phyloP scores from a whole-genome alignment of 2,329 filamentous ascomycete genomes.

The Xylariaceae sp. region DNA sequence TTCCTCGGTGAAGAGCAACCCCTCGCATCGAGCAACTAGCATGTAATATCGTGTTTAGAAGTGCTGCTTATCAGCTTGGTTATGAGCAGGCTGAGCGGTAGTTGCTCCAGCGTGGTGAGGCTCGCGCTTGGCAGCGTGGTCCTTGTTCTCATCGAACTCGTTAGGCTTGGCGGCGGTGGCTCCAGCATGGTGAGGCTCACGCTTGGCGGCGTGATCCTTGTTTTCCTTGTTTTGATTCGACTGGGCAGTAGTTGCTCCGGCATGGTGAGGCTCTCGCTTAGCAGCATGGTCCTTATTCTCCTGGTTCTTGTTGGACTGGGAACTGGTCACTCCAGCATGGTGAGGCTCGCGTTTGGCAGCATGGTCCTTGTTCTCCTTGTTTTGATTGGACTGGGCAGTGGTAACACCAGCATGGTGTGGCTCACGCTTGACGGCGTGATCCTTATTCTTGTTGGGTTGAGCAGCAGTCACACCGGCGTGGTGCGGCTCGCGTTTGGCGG shows the following conservation, averaged over 20 bases:
- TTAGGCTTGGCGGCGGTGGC: not conserved
- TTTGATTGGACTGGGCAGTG: not conserved
- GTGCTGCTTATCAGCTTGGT: too few species aligned
- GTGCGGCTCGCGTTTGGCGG: slow-evolving; percentile 9
- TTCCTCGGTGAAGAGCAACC: too few species aligned
- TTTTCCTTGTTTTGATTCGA: not conserved
- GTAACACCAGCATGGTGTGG: slow-evolving; percentile 18
- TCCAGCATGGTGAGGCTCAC: slow-evolving; percentile 1
- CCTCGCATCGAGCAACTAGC: too few species aligned
- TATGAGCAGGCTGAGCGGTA: slow-evolving; percentile 4
- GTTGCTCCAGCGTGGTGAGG: slow-evolving; percentile 10
- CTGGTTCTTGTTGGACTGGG: too few species aligned
- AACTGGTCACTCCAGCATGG: not conserved
- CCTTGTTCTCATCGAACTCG: not conserved
- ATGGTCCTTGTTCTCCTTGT: not conserved
- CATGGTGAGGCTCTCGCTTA: slow-evolving; percentile 2
- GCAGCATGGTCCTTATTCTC: not conserved
- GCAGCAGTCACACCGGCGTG: slow-evolving; percentile 7
- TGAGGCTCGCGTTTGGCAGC: slow-evolving; percentile 1
- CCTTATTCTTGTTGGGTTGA: slow-evolving; percentile 7
- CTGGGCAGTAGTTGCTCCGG: not conserved
- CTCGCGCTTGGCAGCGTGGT: slow-evolving; percentile 1
- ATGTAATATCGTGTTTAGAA: too few species aligned
- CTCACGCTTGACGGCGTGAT: slow-evolving; percentile 4
- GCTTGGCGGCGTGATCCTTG: not conserved